These are phyloP conservation scores for Papiliotrema nemorosa DNA, from an alignment of 1,284 basidiomycete genomes.

Conservation along the genomic window DNA sequence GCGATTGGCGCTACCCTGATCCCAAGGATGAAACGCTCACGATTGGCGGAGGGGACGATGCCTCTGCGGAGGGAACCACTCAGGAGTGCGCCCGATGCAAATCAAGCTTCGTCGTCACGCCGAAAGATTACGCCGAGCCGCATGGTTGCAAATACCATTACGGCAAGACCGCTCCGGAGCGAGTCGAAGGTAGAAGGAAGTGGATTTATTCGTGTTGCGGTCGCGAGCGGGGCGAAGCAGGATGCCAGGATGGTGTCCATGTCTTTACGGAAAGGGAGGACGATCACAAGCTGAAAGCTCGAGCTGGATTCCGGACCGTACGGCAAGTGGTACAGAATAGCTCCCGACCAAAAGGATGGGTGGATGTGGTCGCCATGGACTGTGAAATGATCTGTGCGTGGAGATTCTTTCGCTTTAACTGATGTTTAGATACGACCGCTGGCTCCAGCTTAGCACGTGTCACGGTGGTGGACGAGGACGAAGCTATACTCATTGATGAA, in stretches of 20 bases:
- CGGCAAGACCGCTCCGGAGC: slow-evolving; percentile 56
- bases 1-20: slow-evolving; percentile 68
- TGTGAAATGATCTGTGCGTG: slow-evolving; percentile 76
- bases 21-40: slow-evolving; percentile 58
- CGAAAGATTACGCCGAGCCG: slow-evolving; percentile 54
- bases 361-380: slow-evolving; percentile 78
- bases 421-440: slow-evolving; percentile 71
- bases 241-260: slow-evolving; percentile 33
- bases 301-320: slow-evolving; percentile 65
- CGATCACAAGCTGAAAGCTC: slow-evolving; percentile 64
- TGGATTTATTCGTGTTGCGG: slow-evolving; percentile 50
- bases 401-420: background rate
- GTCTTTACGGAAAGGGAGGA: slow-evolving; percentile 52
- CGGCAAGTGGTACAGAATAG: slow-evolving; percentile 34
- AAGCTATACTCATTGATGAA: slow-evolving; percentile 72
- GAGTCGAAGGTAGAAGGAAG: slow-evolving; percentile 36
- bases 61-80: slow-evolving; percentile 62
- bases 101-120: slow-evolving; percentile 60
- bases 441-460: slow-evolving; percentile 82
- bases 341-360: slow-evolving; percentile 3
- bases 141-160: slow-evolving; percentile 76
- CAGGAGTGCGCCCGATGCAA: slow-evolving; percentile 74
- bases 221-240: slow-evolving; percentile 56
- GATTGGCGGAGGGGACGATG: slow-evolving; percentile 52
- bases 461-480: slow-evolving; percentile 74